These are phyloP conservation scores for Aspergillus affinis DNA, from an alignment of 495 filamentous ascomycete genomes.

Conservation along the genomic window DNA sequence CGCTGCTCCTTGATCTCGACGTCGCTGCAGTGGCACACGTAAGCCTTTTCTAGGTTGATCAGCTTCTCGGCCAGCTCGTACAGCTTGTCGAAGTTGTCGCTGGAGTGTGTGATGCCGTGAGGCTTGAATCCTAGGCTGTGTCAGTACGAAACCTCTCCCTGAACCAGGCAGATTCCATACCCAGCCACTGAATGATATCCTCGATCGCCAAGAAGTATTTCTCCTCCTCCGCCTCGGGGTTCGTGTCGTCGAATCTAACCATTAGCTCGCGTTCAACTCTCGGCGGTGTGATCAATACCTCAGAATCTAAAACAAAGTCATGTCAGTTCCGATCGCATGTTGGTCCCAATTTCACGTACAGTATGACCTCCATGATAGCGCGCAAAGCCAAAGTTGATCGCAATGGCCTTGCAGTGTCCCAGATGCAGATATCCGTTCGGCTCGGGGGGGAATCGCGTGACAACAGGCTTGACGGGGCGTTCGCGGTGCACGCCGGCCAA, in stretches of 20 bases:
- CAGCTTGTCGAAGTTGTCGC: conserved; percentile 80
- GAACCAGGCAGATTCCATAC: neutral
- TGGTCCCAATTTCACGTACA: neutral
- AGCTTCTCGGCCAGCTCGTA: conserved; percentile 89
- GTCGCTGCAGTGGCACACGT: conserved; percentile 73
- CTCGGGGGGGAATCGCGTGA: conserved; percentile 91
- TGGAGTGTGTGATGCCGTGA: conserved; percentile 72
- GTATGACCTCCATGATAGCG: conserved; percentile 69
- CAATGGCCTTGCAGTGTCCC: conserved; percentile 95
- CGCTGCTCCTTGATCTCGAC: conserved; percentile 80
- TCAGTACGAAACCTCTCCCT: neutral
- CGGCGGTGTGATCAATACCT: conserved; percentile 2
- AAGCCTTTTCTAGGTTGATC: conserved; percentile 69
- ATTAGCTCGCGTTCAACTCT: conserved; percentile 45
- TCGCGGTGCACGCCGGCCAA: conserved; percentile 78
- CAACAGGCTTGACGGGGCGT: conserved; percentile 60
- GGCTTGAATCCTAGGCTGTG: conserved; percentile 60
- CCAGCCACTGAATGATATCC: conserved; percentile 79
- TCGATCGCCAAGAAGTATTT: conserved; percentile 74
- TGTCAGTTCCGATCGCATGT: neutral
- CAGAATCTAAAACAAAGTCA: conserved; percentile 1
- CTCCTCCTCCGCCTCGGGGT: conserved; percentile 80
- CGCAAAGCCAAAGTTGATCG: conserved; percentile 95
- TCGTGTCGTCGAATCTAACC: conserved; percentile 76
- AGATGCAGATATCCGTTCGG: conserved; percentile 77